Conservation (phyloP, 345 rosid species). For the Syzygium grande region DNA sequence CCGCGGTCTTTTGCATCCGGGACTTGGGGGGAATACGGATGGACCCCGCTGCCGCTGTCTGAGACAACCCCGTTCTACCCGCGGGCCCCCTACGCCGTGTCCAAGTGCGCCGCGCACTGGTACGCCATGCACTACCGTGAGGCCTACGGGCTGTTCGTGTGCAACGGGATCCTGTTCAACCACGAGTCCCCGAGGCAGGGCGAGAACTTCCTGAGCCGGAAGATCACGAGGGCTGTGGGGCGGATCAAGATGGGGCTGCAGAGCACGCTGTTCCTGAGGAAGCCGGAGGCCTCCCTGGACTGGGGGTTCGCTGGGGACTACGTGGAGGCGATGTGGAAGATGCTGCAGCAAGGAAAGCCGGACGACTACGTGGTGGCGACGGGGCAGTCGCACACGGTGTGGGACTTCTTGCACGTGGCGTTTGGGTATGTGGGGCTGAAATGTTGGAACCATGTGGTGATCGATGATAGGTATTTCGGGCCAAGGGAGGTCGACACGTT, state of each 20-base stretch:
- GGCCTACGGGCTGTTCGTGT: conserved; percentile 78
- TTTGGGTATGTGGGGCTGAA: conserved; percentile 56
- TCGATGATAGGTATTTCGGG: conserved; percentile 53
- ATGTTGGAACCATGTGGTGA: conserved; percentile 51
- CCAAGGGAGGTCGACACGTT: conserved; percentile 54
- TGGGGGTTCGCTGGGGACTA: conserved; percentile 98
- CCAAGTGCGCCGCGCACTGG: conserved; percentile 97
- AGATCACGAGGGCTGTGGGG: conserved; percentile 89
- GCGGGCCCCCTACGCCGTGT: conserved; percentile 91
- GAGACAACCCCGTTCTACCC: conserved; percentile 85
- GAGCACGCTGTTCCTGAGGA: conserved; percentile 74
- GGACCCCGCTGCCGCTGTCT: conserved; percentile 72
- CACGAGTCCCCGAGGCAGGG: conserved; percentile 93
- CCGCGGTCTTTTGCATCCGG: no score
- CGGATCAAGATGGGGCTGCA: conserved; percentile 81
- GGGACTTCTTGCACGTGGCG: conserved; percentile 77
- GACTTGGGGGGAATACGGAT: no score
- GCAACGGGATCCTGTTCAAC: conserved; percentile 88
- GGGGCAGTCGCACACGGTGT: conserved; percentile 82
- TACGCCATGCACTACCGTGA: conserved; percentile 93
- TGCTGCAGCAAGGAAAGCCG: conserved; percentile 90
- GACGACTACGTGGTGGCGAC: conserved; percentile 96
- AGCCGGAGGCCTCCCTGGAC: conserved; percentile 76
- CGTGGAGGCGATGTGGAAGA: conserved; percentile 98
- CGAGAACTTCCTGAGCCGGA: conserved; percentile 88